Evolutionary conservation across 164 flowering plant genomes (phyloP), one percentile per base, ranked within the genome.

Genomic region (Chimonanthus salicifolius): DNA sequence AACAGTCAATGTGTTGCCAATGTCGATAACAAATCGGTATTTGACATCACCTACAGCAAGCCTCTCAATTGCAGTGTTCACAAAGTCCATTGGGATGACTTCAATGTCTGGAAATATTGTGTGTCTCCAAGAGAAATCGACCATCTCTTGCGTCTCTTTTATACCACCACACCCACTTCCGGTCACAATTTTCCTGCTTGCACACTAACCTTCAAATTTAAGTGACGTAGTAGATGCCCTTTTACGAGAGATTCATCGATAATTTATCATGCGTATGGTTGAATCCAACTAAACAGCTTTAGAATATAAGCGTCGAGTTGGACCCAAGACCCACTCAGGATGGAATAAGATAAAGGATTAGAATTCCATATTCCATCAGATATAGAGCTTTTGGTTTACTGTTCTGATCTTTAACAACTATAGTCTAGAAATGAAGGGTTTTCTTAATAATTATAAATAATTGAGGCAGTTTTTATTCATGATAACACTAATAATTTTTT

Each of bases 141-240:
- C 58, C 91, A 88, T 88, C 78, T 88, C 89, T 71, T 86, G 89
- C 3, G 89, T 88, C 79, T 88, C 91, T 71, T 85, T 85, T 80
- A 88, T 47, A 2, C 92, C 92, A 15, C 92, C 92, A 18, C 78
- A 76, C n/a, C 16, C 16, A 47, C 88, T 85, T 2, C 92, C 88
- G 3, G 64, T 82, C 4, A 88, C 74, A 2, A 54, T 20, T 69
- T 87, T 88, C 80, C 88, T 84, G 68, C 90, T 88, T 85, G 75
- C 46, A 13, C 4, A 62, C 20, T 62, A n/a, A 58, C 33, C 33
- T 33, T 33, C 13, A 58, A 11, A 54, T 9, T 43, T 7, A 65
- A 51, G 8, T 7, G 58, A 60, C 1, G 58, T 51, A 51, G 33
- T 33, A 49, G 10, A 7, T 4, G 58, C 11, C 7, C 58, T 50